Conservation (phyloP, 2,329 filamentous ascomycete genomes). For the Aspergillus sojae region DNA sequence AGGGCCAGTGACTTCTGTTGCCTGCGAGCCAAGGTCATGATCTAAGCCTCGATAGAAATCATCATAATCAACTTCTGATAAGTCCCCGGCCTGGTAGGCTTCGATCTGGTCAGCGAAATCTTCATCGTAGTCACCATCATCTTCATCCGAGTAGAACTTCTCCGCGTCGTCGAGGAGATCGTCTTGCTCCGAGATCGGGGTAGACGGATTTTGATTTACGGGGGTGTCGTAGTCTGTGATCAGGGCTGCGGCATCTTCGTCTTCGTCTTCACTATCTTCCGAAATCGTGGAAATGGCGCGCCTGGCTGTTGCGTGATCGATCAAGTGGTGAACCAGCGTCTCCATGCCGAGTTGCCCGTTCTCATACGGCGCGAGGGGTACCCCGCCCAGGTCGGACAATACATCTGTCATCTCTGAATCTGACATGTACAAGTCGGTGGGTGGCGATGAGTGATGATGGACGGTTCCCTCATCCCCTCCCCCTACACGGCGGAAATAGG, state of each 20-base stretch:
- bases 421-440: conserved; percentile 24
- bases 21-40: conserved; percentile 22
- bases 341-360: conserved; percentile 23
- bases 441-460: conserved; percentile 14
- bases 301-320: conserved; percentile 18
- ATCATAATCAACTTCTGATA: conserved; percentile 32
- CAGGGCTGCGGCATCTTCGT: conserved; percentile 24
- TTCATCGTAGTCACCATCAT: conserved; percentile 22
- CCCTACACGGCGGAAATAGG: conserved; percentile 7
- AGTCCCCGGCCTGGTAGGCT: neutral
- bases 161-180: conserved; percentile 37
- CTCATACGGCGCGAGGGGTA: conserved; percentile 22
- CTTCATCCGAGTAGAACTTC: conserved; percentile 35
- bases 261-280: conserved; percentile 19
- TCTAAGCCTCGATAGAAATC: conserved; percentile 32
- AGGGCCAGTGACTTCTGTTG: conserved; percentile 16
- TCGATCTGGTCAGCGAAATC: conserved; percentile 14
- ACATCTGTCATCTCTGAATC: conserved; percentile 29
- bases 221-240: conserved; percentile 29
- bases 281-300: conserved; percentile 27
- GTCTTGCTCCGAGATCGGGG: conserved; percentile 21
- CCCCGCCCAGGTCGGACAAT: conserved; percentile 24
- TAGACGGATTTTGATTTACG: conserved; percentile 17
- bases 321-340: conserved; percentile 20
- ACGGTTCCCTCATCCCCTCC: neutral